Evolutionary conservation across 495 filamentous ascomycete species (phyloP), one percentile per base, ranked within the genome.

Genomic region (Hypoxylon rickii): DNA sequence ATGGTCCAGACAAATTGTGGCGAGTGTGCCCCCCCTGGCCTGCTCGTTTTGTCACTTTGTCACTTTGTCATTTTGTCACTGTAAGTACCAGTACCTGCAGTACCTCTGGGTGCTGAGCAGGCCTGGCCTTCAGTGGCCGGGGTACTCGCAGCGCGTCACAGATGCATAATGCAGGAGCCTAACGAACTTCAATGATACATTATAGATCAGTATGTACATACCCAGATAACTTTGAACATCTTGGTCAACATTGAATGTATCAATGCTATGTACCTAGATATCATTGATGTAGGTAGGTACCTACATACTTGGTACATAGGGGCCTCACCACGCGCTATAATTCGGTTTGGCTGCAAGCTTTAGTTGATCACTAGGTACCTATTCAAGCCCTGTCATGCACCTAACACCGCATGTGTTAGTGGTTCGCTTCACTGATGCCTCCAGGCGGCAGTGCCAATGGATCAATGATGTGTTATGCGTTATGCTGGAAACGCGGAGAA

Each of bases 71-170:
- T 33, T 20, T 48, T 51, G 52, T 58, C 17, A 21, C 34, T 56
- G 29, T 41, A 59, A 47, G 60, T 64, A 64, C 55, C 41, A 16
- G 41, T 64, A 64, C 60, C n/a, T n/a, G n/a, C n/a, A n/a, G n/a
- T n/a, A n/a, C n/a, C n/a, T 58, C 58, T 2, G 16, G 34, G 38
- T 29, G 18, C 58, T 55, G 13, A 53, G 44, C 40, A 44, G 45
- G 42, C 34, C 44, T 43, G 44, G 15, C 36, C 22, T 39, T 37
- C 10, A 45, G 24, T 16, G 54, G 16, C 48, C 44, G 15, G 59
- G 39, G 38, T 45, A 46, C 41, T 44, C 31, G 52, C 52, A 52
- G 58, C 52, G 52, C 51, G 43, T 56, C 53, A 57, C 43, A 47
- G 37, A 17, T 51, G 58, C 51, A 61, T 55, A 16, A 56, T 57